Conservation (phyloP, 805 yeast species). For the Ogataea minuta region DNA sequence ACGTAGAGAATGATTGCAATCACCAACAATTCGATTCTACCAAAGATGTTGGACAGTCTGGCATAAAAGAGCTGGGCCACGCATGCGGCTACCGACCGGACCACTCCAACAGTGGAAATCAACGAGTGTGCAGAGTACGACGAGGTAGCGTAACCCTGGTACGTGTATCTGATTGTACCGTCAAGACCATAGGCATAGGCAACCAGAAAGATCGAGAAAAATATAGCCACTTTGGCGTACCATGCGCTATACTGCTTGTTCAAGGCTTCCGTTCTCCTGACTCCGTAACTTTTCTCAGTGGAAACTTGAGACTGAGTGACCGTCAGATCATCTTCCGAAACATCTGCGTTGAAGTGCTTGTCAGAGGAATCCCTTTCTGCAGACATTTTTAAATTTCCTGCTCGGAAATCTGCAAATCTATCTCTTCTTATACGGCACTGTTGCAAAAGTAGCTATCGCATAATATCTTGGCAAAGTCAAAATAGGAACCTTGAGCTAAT, state of each 20-base stretch:
- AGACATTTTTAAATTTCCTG: no score
- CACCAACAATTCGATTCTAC: conserved; percentile 53
- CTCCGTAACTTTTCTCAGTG: conserved; percentile 44
- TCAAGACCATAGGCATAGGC: conserved; percentile 63
- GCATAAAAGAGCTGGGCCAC: conserved; percentile 67
- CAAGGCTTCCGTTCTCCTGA: conserved; percentile 54
- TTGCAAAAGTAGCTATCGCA: no score
- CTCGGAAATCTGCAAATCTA: no score
- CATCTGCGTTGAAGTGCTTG: no score
- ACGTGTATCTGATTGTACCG: conserved; percentile 45
- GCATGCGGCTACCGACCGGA: conserved; percentile 60
- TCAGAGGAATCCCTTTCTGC: no score
- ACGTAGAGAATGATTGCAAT: conserved; percentile 53
- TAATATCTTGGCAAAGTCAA: no score
- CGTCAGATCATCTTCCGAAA: no score
- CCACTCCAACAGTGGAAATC: conserved; percentile 56
- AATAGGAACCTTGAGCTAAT: no score
- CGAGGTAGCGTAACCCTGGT: conserved; percentile 54
- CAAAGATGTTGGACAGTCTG: conserved; percentile 63
- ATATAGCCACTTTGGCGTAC: conserved; percentile 38
- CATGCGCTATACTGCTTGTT: conserved; percentile 44
- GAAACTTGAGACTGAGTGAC: background rate
- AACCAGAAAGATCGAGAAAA: conserved; percentile 49
- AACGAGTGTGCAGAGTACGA: conserved; percentile 55
- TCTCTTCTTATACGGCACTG: no score